Evolutionary conservation across 139 green algal genomes (phyloP), one percentile per base, ranked within the genome.

Genomic region (Spirogloea muscicola): DNA sequence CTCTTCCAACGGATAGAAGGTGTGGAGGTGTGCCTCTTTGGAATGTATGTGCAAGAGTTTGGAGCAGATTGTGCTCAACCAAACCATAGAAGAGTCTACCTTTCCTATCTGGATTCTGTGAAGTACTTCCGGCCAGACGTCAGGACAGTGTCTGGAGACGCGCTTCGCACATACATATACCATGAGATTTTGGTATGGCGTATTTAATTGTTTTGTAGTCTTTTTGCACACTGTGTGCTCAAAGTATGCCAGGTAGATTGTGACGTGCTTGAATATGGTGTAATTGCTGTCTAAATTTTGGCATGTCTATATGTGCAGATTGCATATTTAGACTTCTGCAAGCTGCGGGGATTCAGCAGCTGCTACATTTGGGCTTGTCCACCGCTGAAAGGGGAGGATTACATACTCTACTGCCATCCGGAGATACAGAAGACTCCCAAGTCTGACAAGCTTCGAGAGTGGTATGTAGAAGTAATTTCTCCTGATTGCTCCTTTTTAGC

Each of bases 351-450:
- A 55, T 98, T 91, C 74, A 86, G 88, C 58, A 83, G 83, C 63
- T 97, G 97, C 87, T 96, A 94, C 88, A 99, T 99, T 85, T 99
- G 95, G 95, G 92, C 93, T 0, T 99, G 94, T 87, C 94, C 94
- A 21, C 94, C 94, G 10, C 84, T 96, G 61, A 84, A 90, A 82
- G 94, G 94, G 16, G 94, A 98, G 68, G 94, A 99, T 82, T 98
- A 98, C 88, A 98, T 99, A 84, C 86, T 98, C 70, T 97, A 99
- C 85, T 97, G 92, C 86, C 94, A 99, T 85, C 94, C 94, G 0
- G 76, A 82, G 67, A 88, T 86, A 70, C 94, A 99, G 83, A 98
- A 98, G 82, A 94, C 86, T 44, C 94, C 94, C 6, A 86, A 91
- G 65, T 86, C 82, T 13, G 93, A 96, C 84, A 86, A 87, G 73